Conservation (phyloP, 441 rosid genomes). For the Breynia disticha region DNA sequence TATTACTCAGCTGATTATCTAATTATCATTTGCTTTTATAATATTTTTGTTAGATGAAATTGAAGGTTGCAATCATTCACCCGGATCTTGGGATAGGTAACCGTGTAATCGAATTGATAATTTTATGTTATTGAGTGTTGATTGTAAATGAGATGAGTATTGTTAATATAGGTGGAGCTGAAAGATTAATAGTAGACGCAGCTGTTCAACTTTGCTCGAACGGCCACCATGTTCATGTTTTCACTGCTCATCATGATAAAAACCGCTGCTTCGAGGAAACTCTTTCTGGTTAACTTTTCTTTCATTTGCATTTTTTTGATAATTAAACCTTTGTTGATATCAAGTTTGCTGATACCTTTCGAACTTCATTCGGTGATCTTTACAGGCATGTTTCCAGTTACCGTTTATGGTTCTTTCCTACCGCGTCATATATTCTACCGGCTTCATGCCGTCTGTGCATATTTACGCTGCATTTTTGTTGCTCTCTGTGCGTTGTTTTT, state of each 20-base stretch:
- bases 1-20: too few relatives aligned
- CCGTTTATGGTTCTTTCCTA: constrained; percentile 73
- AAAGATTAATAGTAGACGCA: constrained; percentile 88
- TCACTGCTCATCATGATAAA: constrained; percentile 84
- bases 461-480: constrained; percentile 69
- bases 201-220: constrained; percentile 70
- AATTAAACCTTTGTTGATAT: too few relatives aligned
- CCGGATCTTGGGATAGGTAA: too few relatives aligned
- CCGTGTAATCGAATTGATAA: too few relatives aligned
- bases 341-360: not conserved
- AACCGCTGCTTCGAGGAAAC: constrained; percentile 90
- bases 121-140: too few relatives aligned
- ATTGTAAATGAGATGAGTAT: too few relatives aligned
- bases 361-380: not conserved
- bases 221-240: constrained; percentile 76
- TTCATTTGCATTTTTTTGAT: too few relatives aligned
- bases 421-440: constrained; percentile 80
- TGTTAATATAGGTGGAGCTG: constrained; percentile 83
- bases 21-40: too few relatives aligned
- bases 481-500: constrained; percentile 62
- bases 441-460: constrained; percentile 81
- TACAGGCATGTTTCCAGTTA: constrained; percentile 68
- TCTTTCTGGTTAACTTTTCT: constrained; percentile 34
- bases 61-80: too few relatives aligned
- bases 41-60: too few relatives aligned